These are phyloP conservation scores for Peniophora sp. DNA, from an alignment of 1,284 basidiomycete species.

Conservation along the genomic window DNA sequence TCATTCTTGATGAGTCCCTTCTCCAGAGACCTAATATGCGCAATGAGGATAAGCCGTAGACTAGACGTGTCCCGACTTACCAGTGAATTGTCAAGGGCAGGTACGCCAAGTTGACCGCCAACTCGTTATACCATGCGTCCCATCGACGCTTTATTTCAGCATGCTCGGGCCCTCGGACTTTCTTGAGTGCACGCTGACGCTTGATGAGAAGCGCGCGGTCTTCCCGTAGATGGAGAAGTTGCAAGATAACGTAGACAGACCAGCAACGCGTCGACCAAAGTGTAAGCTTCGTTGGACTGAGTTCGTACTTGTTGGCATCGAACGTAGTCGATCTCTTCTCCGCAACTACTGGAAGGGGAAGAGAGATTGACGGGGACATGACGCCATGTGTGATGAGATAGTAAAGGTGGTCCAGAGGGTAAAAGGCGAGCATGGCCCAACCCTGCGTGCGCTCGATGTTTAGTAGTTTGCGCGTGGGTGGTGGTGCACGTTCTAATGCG, in stretches of 20 bases:
- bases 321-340: constrained; percentile 23
- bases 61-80: constrained; percentile 32
- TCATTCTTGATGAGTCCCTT: constrained; percentile 59
- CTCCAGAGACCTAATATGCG: constrained; percentile 50
- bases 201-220: constrained; percentile 51
- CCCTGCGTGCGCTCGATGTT: constrained; percentile 77
- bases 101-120: constrained; percentile 69
- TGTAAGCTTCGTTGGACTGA: constrained; percentile 41
- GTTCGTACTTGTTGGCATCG: constrained; percentile 21
- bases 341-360: constrained; percentile 19
- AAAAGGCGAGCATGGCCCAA: constrained; percentile 79
- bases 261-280: constrained; percentile 74
- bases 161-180: constrained; percentile 46
- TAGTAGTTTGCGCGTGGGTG: constrained; percentile 58
- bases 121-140: constrained; percentile 66
- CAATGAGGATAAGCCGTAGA: neutral
- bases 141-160: constrained; percentile 52
- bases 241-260: constrained; percentile 68
- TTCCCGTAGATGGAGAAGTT: constrained; percentile 63
- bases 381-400: constrained; percentile 62
- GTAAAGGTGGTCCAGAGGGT: constrained; percentile 73
- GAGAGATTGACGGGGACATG: constrained; percentile 44
- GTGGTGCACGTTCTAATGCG: constrained; percentile 58
- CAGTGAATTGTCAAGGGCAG: constrained; percentile 80
- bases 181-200: constrained; percentile 46